These are phyloP conservation scores for Chaetothyriales sp. DNA, from an alignment of 2,329 filamentous ascomycete genomes.

Conservation along the genomic window DNA sequence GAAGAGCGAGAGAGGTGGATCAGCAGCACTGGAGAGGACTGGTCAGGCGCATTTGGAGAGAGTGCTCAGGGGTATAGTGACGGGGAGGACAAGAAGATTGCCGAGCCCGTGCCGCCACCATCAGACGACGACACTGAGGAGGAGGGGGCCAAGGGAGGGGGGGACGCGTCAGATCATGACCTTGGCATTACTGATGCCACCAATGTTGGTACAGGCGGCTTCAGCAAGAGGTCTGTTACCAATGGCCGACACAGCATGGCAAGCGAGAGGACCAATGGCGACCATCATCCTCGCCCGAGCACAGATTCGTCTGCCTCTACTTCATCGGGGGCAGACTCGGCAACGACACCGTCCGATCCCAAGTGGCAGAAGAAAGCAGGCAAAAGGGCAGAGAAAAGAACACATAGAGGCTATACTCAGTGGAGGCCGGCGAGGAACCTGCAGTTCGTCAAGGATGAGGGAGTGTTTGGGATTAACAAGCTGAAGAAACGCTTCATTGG, in stretches of 20 bases:
- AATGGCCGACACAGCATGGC: conserved; percentile 7
- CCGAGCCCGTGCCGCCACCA: too few species aligned
- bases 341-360: conserved; percentile 9
- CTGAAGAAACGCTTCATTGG: conserved; percentile 60
- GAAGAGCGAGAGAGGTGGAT: conserved; percentile 68
- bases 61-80: conserved; percentile 50
- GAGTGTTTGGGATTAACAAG: conserved; percentile 60
- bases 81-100: too few species aligned
- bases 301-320: conserved; percentile 18
- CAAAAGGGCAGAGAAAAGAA: conserved; percentile 50
- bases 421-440: conserved; percentile 81
- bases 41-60: conserved; percentile 71
- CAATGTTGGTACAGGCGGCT: conserved; percentile 17
- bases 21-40: conserved; percentile 64
- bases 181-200: conserved; percentile 46
- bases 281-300: background rate
- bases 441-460: conserved; percentile 77
- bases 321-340: conserved; percentile 5
- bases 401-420: conserved; percentile 85
- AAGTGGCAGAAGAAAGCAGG: conserved; percentile 24
- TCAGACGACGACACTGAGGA: conserved; percentile 22
- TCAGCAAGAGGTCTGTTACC: conserved; percentile 13
- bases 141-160: conserved; percentile 16
- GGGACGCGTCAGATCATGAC: conserved; percentile 25
- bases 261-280: conserved; percentile 14